A percentile compares a stretch with the other conserved stretches of the same genome.
Evolutionary conservation across 805 yeast genomes (phyloP).

Genomic region (Wickerhamiella hasegawae): DNA sequence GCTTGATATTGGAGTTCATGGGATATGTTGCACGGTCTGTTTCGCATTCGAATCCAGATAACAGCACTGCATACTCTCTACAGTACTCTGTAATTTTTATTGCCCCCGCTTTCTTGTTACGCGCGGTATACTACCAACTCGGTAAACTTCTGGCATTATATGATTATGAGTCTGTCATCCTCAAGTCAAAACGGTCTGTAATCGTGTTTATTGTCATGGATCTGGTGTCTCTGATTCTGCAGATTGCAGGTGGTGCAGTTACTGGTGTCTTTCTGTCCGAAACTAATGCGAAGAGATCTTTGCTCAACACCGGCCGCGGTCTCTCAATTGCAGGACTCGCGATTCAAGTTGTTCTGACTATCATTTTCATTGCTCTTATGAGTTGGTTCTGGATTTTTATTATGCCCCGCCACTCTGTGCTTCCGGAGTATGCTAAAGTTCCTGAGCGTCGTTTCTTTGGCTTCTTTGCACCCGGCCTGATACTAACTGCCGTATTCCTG

Average conservation of each 20-base stretch:
- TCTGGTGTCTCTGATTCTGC: constrained; percentile 44
- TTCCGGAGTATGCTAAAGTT: constrained; percentile 5
- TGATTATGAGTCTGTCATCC: constrained; percentile 35
- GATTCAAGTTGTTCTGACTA: constrained; percentile 58
- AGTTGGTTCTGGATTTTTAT: constrained; percentile 27
- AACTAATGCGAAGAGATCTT: constrained; percentile 4
- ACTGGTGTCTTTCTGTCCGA: constrained; percentile 22
- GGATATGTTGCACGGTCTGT: constrained; percentile 55
- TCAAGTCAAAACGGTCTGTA: constrained; percentile 45
- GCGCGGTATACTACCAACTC: constrained; percentile 58
- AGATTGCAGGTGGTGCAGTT: constrained; percentile 51
- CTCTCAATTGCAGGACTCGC: constrained; percentile 68
- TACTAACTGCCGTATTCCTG: constrained; percentile 33
- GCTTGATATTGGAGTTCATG: constrained; percentile 43
- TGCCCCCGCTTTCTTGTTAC: constrained; percentile 77
- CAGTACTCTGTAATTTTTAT: constrained; percentile 58
- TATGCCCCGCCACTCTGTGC: constrained; percentile 4
- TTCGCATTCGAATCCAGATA: constrained; percentile 22
- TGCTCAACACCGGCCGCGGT: constrained; percentile 32
- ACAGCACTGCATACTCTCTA: constrained; percentile 32
- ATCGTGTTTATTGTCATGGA: constrained; percentile 53
- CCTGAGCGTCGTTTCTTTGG: constrained; percentile 13
- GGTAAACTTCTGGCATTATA: constrained; percentile 51
- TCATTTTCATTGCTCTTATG: constrained; percentile 33
- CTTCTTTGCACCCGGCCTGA: constrained; percentile 13